Percentiles rank a stretch among this genome's conserved stretches.
Evolutionary conservation across 2,329 filamentous ascomycete genomes (phyloP).

Genomic region (Fusarium circinatum): DNA sequence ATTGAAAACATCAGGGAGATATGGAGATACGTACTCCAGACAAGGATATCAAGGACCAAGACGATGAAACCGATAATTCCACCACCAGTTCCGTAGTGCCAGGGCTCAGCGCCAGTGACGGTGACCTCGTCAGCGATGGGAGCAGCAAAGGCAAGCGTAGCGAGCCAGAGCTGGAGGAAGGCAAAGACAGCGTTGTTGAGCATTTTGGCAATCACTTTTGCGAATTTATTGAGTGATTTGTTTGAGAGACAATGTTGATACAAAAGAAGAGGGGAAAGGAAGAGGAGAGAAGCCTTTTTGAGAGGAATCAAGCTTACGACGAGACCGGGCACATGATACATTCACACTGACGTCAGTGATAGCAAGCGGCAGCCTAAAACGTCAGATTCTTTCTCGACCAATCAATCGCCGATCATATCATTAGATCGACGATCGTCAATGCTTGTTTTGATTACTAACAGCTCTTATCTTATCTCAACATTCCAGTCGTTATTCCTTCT

Average conservation of each 20-base stretch:
- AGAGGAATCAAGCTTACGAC: conserved; percentile 17
- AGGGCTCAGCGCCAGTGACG: conserved; percentile 54
- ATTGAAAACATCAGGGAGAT: accelerated
- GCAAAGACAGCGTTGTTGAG: conserved; percentile 24
- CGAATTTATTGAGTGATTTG: background rate
- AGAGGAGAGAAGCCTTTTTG: background rate
- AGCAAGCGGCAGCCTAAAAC: background rate
- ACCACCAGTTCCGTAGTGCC: conserved; percentile 70
- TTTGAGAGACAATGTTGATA: background rate
- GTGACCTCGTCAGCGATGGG: conserved; percentile 48
- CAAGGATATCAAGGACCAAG: conserved; percentile 69
- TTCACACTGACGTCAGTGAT: conserved; percentile 22
- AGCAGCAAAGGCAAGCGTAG: conserved; percentile 61
- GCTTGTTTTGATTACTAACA: background rate
- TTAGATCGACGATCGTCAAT: background rate
- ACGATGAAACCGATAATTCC: conserved; percentile 71
- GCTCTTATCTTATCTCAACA: background rate
- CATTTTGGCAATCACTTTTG: conserved; percentile 3
- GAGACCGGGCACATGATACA: conserved; percentile 18
- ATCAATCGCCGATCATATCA: background rate
- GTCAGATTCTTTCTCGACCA: background rate
- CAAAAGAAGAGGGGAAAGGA: background rate
- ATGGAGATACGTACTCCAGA: conserved; percentile 63
- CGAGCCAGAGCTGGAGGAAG: conserved; percentile 52
- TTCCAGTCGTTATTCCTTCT: background rate